These are phyloP conservation scores for Colletotrichum sp. DNA, from an alignment of 2,329 filamentous ascomycete genomes.

Conservation along the genomic window DNA sequence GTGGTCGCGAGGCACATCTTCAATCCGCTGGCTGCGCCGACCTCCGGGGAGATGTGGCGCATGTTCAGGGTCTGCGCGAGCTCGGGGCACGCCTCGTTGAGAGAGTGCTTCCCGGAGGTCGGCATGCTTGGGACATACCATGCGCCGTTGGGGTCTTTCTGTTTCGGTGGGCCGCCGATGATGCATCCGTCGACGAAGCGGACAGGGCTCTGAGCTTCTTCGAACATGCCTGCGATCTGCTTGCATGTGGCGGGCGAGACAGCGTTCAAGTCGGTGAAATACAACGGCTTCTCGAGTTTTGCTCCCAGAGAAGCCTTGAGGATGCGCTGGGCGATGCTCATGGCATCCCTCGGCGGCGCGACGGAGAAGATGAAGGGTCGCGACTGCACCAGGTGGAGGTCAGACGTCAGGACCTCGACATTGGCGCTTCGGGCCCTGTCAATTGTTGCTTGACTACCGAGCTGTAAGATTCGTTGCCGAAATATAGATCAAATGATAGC, in stretches of 20 bases:
- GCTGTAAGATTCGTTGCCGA: not conserved
- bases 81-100: constrained; percentile 41
- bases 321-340: constrained; percentile 63
- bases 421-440: constrained; percentile 56
- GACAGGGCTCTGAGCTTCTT: constrained; percentile 41
- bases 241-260: constrained; percentile 60
- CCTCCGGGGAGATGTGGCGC: constrained; percentile 49
- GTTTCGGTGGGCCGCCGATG: constrained; percentile 56
- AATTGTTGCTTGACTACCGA: constrained; percentile 58
- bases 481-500: not conserved
- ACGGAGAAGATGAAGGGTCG: constrained; percentile 69
- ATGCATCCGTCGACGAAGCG: constrained; percentile 64
- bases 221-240: constrained; percentile 48
- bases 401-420: constrained; percentile 59
- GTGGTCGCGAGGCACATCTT: constrained; percentile 70
- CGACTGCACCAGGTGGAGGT: constrained; percentile 59
- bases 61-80: constrained; percentile 51
- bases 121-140: constrained; percentile 51
- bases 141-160: constrained; percentile 24
- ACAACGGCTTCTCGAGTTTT: constrained; percentile 45
- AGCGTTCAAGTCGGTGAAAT: constrained; percentile 70
- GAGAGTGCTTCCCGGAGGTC: constrained; percentile 50
- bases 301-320: constrained; percentile 49
- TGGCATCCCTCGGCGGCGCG: constrained; percentile 68
- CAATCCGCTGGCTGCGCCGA: constrained; percentile 63